A percentile compares a stretch with the other conserved stretches of the same genome.
These are phyloP conservation scores for Amanita muscaria DNA, from an alignment of 768 basidiomycete genomes.

Conservation along the genomic window DNA sequence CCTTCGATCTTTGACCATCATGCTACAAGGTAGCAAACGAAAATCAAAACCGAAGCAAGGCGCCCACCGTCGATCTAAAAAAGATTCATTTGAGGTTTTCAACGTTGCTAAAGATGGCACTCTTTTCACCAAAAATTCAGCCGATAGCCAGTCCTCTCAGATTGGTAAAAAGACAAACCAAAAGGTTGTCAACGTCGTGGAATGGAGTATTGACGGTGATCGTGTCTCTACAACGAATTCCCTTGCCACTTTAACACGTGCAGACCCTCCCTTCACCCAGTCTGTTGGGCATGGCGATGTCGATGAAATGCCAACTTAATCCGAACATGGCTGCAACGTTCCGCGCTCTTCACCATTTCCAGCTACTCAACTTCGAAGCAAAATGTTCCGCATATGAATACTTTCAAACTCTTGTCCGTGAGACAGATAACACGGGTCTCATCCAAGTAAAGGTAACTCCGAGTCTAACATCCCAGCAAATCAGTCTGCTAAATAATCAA, in stretches of 20 bases:
- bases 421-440: constrained; percentile 20
- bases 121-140: no score
- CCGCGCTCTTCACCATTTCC: constrained; percentile 16
- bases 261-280: constrained; percentile 15
- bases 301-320: constrained; percentile 18
- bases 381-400: constrained; percentile 23
- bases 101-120: no score
- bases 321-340: constrained; percentile 23
- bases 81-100: no score
- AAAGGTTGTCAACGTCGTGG: constrained; percentile 10
- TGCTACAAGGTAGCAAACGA: no score
- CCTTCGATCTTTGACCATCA: no score
- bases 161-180: no score
- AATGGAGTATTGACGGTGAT: constrained; percentile 11
- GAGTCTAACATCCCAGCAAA: no score
- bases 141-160: no score
- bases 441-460: background rate
- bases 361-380: constrained; percentile 19
- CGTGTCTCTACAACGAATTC: constrained; percentile 10
- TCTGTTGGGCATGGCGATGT: constrained; percentile 6
- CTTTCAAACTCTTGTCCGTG: constrained; percentile 16
- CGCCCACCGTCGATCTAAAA: no score
- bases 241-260: constrained; percentile 22
- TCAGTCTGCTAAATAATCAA: no score
- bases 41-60: no score